phyloP scores from a whole-genome alignment of 768 basidiomycete genomes.

The Harrya chromipes region DNA sequence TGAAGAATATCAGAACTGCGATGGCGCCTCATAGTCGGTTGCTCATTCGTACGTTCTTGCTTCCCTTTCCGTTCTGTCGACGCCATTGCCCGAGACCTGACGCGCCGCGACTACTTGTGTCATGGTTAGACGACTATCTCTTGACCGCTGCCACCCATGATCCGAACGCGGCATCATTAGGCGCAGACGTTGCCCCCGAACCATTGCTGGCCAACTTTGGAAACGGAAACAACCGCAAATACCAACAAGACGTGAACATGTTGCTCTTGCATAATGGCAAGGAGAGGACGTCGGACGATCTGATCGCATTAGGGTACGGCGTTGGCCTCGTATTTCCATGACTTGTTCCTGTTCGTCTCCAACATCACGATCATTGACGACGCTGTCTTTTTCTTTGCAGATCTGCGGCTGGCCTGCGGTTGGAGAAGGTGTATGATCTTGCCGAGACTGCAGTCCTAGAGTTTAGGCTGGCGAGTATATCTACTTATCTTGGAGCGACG shows the following conservation, averaged over 20 bases:
- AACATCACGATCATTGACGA: not conserved
- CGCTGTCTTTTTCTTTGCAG: slow-evolving; percentile 4
- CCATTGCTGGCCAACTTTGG: slow-evolving; percentile 50
- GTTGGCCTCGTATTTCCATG: not conserved
- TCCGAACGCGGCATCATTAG: slow-evolving; percentile 3
- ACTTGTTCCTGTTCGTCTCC: no score
- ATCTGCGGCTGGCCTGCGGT: slow-evolving; percentile 15
- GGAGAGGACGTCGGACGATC: slow-evolving; percentile 42
- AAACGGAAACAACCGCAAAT: slow-evolving; percentile 37
- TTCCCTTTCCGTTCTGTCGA: not conserved
- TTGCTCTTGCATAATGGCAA: slow-evolving; percentile 39
- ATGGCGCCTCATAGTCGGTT: slow-evolving; percentile 30
- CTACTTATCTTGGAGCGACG: no score
- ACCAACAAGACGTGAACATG: slow-evolving; percentile 48
- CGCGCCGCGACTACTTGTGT: no score
- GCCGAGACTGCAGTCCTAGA: slow-evolving; percentile 25
- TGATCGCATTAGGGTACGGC: slow-evolving; percentile 33
- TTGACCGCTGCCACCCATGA: slow-evolving; percentile 12
- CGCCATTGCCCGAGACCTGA: not conserved
- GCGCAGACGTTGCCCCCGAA: slow-evolving; percentile 36
- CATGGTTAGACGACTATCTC: slow-evolving; percentile 21
- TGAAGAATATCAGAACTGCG: slow-evolving; percentile 27
- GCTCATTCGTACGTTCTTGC: slow-evolving; percentile 29
- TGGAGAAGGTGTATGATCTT: slow-evolving; percentile 29
- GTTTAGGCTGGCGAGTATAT: slow-evolving; percentile 12